Conservation (phyloP, 1,284 basidiomycete genomes). For the Microbotryum violaceum region DNA sequence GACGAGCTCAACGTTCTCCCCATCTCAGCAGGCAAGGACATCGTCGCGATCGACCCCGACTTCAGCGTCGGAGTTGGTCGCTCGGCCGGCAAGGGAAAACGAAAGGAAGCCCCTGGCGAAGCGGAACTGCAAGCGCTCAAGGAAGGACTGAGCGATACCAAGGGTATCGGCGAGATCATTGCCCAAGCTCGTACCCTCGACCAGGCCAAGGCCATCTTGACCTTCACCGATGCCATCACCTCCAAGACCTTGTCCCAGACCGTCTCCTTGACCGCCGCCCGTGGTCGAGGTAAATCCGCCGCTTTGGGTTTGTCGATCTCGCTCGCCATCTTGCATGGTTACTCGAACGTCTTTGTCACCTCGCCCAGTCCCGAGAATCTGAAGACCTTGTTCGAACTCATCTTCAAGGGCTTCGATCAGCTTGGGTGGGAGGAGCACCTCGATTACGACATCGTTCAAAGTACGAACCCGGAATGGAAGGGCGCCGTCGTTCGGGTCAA, state of each 20-base stretch:
- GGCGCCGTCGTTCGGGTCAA: slow-evolving; percentile 95
- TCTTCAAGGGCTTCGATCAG: slow-evolving; percentile 93
- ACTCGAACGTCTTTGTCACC: slow-evolving; percentile 97
- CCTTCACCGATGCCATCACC: slow-evolving; percentile 84
- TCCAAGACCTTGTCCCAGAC: slow-evolving; percentile 91
- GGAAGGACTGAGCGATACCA: slow-evolving; percentile 69
- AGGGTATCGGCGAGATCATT: slow-evolving; percentile 81
- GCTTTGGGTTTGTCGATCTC: slow-evolving; percentile 90
- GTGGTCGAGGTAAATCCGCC: slow-evolving; percentile 95
- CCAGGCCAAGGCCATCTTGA: slow-evolving; percentile 72
- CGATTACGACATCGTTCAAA: slow-evolving; percentile 93
- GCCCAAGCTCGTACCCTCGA: slow-evolving; percentile 90
- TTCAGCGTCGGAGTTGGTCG: slow-evolving; percentile 33
- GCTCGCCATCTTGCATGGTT: slow-evolving; percentile 86
- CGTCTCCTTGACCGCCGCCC: slow-evolving; percentile 85
- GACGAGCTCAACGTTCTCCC: slow-evolving; percentile 98
- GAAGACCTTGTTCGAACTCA: slow-evolving; percentile 95
- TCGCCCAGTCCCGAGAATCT: slow-evolving; percentile 96
- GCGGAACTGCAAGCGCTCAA: slow-evolving; percentile 72
- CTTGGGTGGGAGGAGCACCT: slow-evolving; percentile 95
- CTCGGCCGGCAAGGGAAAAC: slow-evolving; percentile 49
- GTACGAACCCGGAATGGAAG: slow-evolving; percentile 87
- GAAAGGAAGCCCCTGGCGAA: slow-evolving; percentile 43
- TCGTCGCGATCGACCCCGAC: slow-evolving; percentile 58
- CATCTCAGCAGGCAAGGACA: slow-evolving; percentile 92